Evolutionary conservation across 768 basidiomycete species (phyloP).

Genomic region (Gymnopilus junonius): DNA sequence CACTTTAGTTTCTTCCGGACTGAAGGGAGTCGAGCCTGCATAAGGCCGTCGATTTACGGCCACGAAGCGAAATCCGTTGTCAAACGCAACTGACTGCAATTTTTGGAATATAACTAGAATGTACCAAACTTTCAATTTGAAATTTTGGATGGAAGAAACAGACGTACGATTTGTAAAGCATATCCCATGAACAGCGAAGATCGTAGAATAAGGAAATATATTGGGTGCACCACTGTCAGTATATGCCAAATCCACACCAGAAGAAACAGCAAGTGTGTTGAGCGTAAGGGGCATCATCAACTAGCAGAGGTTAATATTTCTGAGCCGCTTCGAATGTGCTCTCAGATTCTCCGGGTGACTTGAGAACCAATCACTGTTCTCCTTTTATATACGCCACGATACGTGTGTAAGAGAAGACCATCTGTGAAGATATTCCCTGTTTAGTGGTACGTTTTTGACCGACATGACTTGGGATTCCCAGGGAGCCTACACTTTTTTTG

Average conservation of each 20-base stretch:
- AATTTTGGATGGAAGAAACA: background rate
- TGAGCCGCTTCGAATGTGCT: too few relatives aligned
- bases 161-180: background rate
- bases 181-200: background rate
- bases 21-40: background rate
- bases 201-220: background rate
- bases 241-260: background rate
- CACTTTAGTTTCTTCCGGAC: background rate
- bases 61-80: background rate
- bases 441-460: too few relatives aligned
- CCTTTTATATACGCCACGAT: background rate
- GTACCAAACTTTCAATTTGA: background rate
- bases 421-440: too few relatives aligned
- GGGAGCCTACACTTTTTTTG: too few relatives aligned
- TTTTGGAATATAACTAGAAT: background rate
- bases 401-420: too few relatives aligned
- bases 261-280: background rate
- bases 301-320: too few relatives aligned
- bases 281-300: too few relatives aligned
- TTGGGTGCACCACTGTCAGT: background rate
- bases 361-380: too few relatives aligned
- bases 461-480: too few relatives aligned
- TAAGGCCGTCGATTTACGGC: background rate
- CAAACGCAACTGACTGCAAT: background rate
- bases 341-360: too few relatives aligned